Base-by-base conservation (phyloP, 805 yeast genomes). In the Ogataea haglerorum region DNA sequence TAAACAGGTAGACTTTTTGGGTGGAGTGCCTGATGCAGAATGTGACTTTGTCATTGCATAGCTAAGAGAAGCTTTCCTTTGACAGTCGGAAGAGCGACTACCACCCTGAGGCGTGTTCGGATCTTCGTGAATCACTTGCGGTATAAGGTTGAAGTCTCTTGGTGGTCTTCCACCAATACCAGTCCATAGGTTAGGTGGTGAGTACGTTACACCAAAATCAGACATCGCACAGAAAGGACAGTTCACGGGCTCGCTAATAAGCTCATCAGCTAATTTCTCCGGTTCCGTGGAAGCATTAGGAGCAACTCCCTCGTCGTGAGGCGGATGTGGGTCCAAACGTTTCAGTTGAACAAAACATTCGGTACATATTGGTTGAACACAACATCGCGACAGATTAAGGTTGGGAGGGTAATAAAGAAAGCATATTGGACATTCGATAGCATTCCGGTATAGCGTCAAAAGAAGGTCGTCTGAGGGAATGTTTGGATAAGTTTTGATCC, bases 331-430 rank as follows among this genome's bases (percentile, higher is more conserved):
- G 9, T 87, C 95, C 24, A 80, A 67, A 38, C 99, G 74, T 61
- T 86, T 88, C 59, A 91, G 89, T 62, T 91, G 97, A 9, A 91
- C 97, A 73, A 91, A 93, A 59, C 99, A 91, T 64, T 91, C 98
- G 2, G 96, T 76, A 64, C 99, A 93, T 15, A 91, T 89, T 2
- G 95, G 90, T 60, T 91, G 98, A 36, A 76, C 75, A 61, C 99
- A 91, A 62, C 99, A 91, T 32, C 95, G 72, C 7, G 95, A 82
- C 38, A 74, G 61, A 64, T 93, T 93, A 46, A 90, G 63, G 52
- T 78, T 76, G 19, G 75, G 71, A 1, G 98, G 97, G 62, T 82
- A 89, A 57, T 75, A 86, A 8, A 93, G 70, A 59, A 91, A 91
- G 58, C 99, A 91, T 49, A 91, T 91, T 8, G 99, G 98, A 60